Percentiles rank a stretch among this genome's conserved stretches.
Evolutionary conservation across 2,329 filamentous ascomycete genomes (phyloP).

Genomic region (Thielaviopsis punctulata): DNA sequence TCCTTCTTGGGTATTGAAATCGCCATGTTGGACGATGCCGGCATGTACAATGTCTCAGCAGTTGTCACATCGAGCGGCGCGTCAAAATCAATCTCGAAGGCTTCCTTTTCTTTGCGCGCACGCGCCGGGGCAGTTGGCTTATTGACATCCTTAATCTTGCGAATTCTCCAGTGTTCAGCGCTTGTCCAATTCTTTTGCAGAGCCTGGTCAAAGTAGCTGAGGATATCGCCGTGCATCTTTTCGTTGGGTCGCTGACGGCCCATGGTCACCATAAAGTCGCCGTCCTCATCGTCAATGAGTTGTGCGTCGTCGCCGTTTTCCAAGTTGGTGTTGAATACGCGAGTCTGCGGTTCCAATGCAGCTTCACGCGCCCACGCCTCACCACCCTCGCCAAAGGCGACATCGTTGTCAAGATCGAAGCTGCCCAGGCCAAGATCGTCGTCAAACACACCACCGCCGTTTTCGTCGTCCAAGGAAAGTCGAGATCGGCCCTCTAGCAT

Average conservation of each 20-base stretch:
- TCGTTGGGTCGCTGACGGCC: slow-evolving; percentile 40
- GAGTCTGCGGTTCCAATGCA: slow-evolving; percentile 70
- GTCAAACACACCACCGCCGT: slow-evolving; percentile 53
- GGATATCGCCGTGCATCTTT: slow-evolving; percentile 71
- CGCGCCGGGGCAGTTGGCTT: slow-evolving; percentile 45
- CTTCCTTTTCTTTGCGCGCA: slow-evolving; percentile 84
- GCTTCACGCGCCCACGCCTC: slow-evolving; percentile 91
- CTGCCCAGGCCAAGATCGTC: slow-evolving; percentile 58
- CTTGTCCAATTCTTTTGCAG: slow-evolving; percentile 95
- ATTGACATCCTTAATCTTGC: slow-evolving; percentile 66
- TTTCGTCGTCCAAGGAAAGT: slow-evolving; percentile 74
- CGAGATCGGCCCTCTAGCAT: slow-evolving; percentile 52
- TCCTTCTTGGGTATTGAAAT: slow-evolving; percentile 86
- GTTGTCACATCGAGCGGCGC: slow-evolving; percentile 54
- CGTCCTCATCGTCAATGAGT: slow-evolving; percentile 38
- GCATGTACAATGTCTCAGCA: slow-evolving; percentile 64
- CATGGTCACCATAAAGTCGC: slow-evolving; percentile 67
- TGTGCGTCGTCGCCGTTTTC: slow-evolving; percentile 31
- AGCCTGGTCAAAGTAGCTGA: slow-evolving; percentile 96
- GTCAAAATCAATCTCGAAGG: slow-evolving; percentile 83
- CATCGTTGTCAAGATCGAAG: slow-evolving; percentile 57
- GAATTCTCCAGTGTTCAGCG: slow-evolving; percentile 96
- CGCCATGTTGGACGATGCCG: slow-evolving; percentile 59
- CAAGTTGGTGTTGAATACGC: slow-evolving; percentile 49
- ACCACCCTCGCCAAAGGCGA: slow-evolving; percentile 86